phyloP scores from a whole-genome alignment of 257 asterid genomes.

The Gentiana macrophylla region DNA sequence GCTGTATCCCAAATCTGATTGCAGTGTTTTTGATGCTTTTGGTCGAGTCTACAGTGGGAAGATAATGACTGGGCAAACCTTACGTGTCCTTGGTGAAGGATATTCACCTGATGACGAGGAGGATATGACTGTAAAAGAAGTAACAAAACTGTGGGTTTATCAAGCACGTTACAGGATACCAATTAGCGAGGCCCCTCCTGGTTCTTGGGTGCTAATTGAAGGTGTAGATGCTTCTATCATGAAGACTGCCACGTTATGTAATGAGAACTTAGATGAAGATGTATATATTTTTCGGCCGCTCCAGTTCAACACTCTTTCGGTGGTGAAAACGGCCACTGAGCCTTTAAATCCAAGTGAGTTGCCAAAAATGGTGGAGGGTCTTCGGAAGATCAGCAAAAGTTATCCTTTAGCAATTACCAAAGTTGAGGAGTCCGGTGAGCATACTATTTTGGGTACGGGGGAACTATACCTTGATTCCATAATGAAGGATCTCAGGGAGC shows the following conservation, averaged over 20 bases:
- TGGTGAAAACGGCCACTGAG: conserved; percentile 97
- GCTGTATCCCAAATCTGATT: conserved; percentile 87
- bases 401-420: conserved; percentile 95
- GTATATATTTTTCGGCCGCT: conserved; percentile 86
- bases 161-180: conserved; percentile 99
- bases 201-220: conserved; percentile 98
- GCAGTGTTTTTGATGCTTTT: conserved; percentile 94
- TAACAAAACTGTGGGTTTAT: conserved; percentile 90
- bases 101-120: conserved; percentile 98
- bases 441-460: conserved; percentile 94
- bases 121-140: conserved; percentile 95
- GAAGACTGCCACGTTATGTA: conserved; percentile 98
- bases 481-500: conserved; percentile 98
- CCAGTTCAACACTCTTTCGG: conserved; percentile 92
- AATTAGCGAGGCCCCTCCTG: conserved; percentile 89
- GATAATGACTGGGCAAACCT: conserved; percentile 80
- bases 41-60: conserved; percentile 97
- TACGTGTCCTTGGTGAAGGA: conserved; percentile 94
- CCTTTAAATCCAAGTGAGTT: conserved; percentile 95
- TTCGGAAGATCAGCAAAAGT: conserved; percentile 95
- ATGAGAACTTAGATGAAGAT: conserved; percentile 68
- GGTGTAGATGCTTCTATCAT: conserved; percentile 99
- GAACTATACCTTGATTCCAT: conserved; percentile 89
- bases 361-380: conserved; percentile 99
- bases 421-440: conserved; percentile 98